These are phyloP conservation scores for Cyberlindnera mycetangii DNA, from an alignment of 805 yeast species.

Conservation along the genomic window DNA sequence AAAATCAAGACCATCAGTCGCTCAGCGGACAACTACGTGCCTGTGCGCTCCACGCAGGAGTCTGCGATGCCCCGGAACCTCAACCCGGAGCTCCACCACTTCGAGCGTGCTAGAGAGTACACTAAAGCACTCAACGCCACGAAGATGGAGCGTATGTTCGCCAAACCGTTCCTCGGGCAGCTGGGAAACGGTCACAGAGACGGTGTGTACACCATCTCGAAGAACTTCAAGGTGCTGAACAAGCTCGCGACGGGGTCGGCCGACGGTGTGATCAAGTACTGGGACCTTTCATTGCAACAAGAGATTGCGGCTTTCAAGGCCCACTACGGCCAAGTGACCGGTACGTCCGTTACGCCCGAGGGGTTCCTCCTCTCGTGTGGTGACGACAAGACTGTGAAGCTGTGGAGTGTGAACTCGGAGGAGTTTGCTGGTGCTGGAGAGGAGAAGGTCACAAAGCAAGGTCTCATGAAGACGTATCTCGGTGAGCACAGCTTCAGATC, in stretches of 20 bases:
- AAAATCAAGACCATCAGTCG: constrained; percentile 38
- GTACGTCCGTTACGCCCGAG: constrained; percentile 60
- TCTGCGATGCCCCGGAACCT: constrained; percentile 83
- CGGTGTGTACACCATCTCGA: constrained; percentile 86
- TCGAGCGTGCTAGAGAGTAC: constrained; percentile 95
- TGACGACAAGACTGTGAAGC: constrained; percentile 81
- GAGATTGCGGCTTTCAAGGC: constrained; percentile 80
- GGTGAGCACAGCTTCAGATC: constrained; percentile 85
- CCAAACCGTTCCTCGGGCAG: constrained; percentile 95
- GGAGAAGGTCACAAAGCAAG: constrained; percentile 38
- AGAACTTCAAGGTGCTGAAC: constrained; percentile 64
- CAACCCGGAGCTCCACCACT: constrained; percentile 93
- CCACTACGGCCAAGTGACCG: constrained; percentile 87
- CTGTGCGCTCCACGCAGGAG: constrained; percentile 87
- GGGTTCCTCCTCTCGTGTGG: constrained; percentile 78
- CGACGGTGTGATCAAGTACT: constrained; percentile 90
- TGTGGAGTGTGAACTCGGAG: constrained; percentile 74
- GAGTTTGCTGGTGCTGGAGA: constrained; percentile 42
- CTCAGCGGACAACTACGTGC: constrained; percentile 89
- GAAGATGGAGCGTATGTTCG: constrained; percentile 93
- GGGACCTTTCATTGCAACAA: constrained; percentile 82
- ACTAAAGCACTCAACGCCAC: constrained; percentile 94
- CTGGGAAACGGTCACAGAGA: constrained; percentile 93
- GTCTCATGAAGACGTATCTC: constrained; percentile 71
- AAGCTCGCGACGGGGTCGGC: constrained; percentile 90